These are phyloP conservation scores for Rauvolfia tetraphylla DNA, from an alignment of 257 asterid genomes.

Conservation along the genomic window DNA sequence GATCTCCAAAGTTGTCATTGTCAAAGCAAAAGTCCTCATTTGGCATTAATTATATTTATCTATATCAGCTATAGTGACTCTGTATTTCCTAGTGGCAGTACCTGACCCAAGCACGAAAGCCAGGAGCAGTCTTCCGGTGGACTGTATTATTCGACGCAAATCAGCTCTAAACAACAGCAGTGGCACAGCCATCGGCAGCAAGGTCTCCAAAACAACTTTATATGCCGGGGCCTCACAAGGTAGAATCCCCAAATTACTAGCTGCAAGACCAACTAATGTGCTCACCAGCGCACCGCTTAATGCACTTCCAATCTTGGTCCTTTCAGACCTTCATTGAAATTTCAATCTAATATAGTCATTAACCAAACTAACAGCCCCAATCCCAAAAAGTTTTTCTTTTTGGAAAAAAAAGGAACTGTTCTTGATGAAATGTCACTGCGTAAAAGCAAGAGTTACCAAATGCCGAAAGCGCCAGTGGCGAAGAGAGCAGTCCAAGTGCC, in stretches of 20 bases:
- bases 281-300: constrained; percentile 92
- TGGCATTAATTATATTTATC: background rate
- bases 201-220: constrained; percentile 58
- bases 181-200: constrained; percentile 88
- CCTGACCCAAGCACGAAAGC: constrained; percentile 96
- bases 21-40: background rate
- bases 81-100: constrained; percentile 4
- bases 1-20: background rate
- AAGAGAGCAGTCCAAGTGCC: constrained; percentile 94
- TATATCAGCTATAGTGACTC: background rate
- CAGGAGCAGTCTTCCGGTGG: constrained; percentile 73
- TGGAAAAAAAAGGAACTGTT: background rate
- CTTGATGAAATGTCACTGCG: background rate
- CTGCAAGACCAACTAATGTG: constrained; percentile 66
- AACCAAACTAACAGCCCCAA: background rate
- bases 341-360: background rate
- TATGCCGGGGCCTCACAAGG: constrained; percentile 75
- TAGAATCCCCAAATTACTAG: constrained; percentile 81
- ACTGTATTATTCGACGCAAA: constrained; percentile 65
- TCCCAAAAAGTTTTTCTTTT: background rate
- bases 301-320: constrained; percentile 75
- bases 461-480: constrained; percentile 88
- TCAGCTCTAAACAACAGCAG: constrained; percentile 85
- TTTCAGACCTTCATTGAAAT: constrained; percentile 66
- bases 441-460: constrained; percentile 46